Evolutionary conservation across 345 rosid species (phyloP).

Genomic region (Combretum micranthum): DNA sequence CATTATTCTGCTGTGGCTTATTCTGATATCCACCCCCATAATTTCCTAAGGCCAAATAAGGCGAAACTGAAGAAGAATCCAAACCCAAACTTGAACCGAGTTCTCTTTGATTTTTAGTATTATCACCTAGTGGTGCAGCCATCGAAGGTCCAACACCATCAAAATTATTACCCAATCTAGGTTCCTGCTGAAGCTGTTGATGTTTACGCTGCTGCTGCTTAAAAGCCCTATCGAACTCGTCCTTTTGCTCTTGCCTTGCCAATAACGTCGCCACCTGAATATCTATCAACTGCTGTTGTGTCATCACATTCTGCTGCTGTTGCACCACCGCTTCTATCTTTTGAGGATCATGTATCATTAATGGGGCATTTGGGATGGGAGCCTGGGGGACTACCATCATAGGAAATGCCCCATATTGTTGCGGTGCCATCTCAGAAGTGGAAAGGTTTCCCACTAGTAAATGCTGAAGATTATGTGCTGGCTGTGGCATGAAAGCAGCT

Average conservation of each 20-base stretch:
- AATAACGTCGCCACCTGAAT: conserved; percentile 53
- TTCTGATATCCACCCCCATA: conserved; percentile 14
- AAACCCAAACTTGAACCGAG: too few species aligned
- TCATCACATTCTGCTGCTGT: conserved; percentile 20
- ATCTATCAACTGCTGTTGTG: conserved; percentile 44
- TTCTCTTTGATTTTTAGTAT: background rate
- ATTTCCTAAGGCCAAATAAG: too few species aligned
- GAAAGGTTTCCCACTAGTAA: too few species aligned
- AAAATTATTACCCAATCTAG: conserved; percentile 31
- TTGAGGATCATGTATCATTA: conserved; percentile 18
- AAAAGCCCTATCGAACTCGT: conserved; percentile 48
- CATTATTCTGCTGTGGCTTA: too few species aligned
- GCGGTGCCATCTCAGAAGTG: too few species aligned
- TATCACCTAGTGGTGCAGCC: conserved; percentile 31
- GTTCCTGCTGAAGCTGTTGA: conserved; percentile 41
- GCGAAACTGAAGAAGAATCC: too few species aligned
- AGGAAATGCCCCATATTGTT: too few species aligned
- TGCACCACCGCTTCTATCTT: conserved; percentile 30
- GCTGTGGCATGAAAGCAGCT: too few species aligned
- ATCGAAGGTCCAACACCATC: conserved; percentile 28
- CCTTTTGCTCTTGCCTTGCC: conserved; percentile 47
- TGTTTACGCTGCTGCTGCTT: conserved; percentile 37
- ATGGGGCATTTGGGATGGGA: conserved; percentile 11
- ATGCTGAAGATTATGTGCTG: too few species aligned
- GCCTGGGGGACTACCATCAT: conserved; percentile 9